Conservation (phyloP, 1,284 basidiomycete genomes). For the Boletus albobrunnescens region DNA sequence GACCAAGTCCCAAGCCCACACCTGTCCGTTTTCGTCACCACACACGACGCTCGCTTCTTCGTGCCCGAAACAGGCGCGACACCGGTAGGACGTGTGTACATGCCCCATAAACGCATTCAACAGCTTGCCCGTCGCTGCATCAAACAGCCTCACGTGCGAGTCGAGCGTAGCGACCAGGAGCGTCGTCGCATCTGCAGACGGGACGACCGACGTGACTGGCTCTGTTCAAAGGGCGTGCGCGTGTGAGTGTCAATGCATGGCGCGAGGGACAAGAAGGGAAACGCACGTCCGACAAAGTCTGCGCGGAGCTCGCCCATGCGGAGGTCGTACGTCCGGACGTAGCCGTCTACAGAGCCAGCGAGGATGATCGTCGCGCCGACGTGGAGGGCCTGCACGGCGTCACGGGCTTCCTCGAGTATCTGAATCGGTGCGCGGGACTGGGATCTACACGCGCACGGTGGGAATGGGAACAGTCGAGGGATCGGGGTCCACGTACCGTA, state of each 20-base stretch:
- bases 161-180: conserved; percentile 83
- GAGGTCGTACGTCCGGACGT: conserved; percentile 89
- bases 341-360: conserved; percentile 87
- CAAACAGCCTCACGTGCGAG: conserved; percentile 82
- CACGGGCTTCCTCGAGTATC: conserved; percentile 83
- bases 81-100: conserved; percentile 69
- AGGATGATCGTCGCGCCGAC: conserved; percentile 63
- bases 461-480: too few species aligned
- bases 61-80: conserved; percentile 78
- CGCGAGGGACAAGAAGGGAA: too few species aligned
- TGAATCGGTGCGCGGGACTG: conserved; percentile 85
- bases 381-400: conserved; percentile 82
- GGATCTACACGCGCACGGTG: conserved; percentile 46
- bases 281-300: conserved; percentile 83
- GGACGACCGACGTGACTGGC: conserved; percentile 79
- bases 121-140: conserved; percentile 76
- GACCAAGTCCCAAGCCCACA: conserved; percentile 92
- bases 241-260: too few species aligned
- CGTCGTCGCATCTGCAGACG: conserved; percentile 71
- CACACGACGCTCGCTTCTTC: conserved; percentile 79
- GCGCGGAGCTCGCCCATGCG: conserved; percentile 84
- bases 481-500: conserved; percentile 58
- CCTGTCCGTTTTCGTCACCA: conserved; percentile 84
- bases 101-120: conserved; percentile 86
- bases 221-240: conserved; percentile 41